A percentile compares a stretch with the other conserved stretches of the same genome.
Evolutionary conservation across 805 yeast species (phyloP).

Genomic region (Candida arabinofermentans): DNA sequence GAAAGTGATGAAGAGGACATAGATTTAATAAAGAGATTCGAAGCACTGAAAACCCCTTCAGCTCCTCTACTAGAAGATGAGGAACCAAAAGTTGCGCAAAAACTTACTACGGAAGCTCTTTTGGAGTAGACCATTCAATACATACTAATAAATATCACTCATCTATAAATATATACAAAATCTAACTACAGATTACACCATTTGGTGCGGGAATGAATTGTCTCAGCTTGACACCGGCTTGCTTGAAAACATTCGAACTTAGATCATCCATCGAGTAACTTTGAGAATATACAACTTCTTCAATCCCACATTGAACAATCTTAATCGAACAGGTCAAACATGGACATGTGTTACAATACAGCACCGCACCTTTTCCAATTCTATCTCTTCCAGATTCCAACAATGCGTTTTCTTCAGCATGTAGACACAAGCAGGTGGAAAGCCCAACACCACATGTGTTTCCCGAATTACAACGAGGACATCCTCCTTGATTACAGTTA

Average conservation of each 20-base stretch:
- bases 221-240: conserved; percentile 71
- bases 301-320: conserved; percentile 88
- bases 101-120: background rate
- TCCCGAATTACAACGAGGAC: conserved; percentile 80
- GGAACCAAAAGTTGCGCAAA: background rate
- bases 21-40: background rate
- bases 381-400: conserved; percentile 92
- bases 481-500: conserved; percentile 96
- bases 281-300: conserved; percentile 89
- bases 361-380: conserved; percentile 55
- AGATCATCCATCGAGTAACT: conserved; percentile 86
- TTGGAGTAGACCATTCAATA: background rate
- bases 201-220: conserved; percentile 45
- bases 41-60: background rate
- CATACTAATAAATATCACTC: too few relatives aligned
- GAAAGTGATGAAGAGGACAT: background rate
- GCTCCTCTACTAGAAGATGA: background rate
- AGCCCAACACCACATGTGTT: conserved; percentile 58
- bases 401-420: conserved; percentile 96
- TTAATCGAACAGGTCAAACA: conserved; percentile 94
- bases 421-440: conserved; percentile 86
- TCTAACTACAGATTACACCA: conserved; percentile 18
- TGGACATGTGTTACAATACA: conserved; percentile 96
- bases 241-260: conserved; percentile 66
- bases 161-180: too few relatives aligned